phyloP scores from a whole-genome alignment of 2,329 filamentous ascomycete genomes.

The Aspergillus transmontanensis region DNA sequence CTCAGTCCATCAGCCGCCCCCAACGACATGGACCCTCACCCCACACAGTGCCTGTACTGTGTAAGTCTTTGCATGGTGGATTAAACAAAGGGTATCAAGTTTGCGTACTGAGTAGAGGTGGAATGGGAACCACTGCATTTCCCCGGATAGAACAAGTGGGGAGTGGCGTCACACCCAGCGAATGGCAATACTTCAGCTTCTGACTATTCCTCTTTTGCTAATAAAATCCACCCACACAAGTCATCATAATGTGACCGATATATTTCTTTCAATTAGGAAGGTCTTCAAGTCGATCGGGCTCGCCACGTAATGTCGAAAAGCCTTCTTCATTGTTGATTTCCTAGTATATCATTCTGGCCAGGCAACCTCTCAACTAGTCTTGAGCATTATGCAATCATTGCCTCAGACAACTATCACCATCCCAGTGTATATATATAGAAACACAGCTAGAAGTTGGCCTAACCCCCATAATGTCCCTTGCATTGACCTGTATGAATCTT shows the following conservation, averaged over 20 bases:
- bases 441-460: neutral
- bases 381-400: conserved; percentile 1
- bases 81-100: neutral
- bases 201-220: neutral
- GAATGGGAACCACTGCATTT: neutral
- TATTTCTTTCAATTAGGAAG: neutral
- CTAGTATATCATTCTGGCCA: neutral
- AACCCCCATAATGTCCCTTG: neutral
- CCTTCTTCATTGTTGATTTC: neutral
- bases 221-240: neutral
- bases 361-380: neutral
- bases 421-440: conserved; percentile 7
- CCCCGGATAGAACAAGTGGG: neutral
- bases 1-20: neutral
- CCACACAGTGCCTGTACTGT: neutral
- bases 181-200: conserved; percentile 10
- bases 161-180: conserved; percentile 9
- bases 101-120: neutral
- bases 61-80: neutral
- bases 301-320: conserved; percentile 9
- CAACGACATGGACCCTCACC: neutral
- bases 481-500: neutral
- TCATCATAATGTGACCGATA: neutral
- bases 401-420: neutral
- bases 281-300: conserved; percentile 7